Conservation (phyloP, 495 filamentous ascomycete genomes). For the Immersiella caudata region DNA sequence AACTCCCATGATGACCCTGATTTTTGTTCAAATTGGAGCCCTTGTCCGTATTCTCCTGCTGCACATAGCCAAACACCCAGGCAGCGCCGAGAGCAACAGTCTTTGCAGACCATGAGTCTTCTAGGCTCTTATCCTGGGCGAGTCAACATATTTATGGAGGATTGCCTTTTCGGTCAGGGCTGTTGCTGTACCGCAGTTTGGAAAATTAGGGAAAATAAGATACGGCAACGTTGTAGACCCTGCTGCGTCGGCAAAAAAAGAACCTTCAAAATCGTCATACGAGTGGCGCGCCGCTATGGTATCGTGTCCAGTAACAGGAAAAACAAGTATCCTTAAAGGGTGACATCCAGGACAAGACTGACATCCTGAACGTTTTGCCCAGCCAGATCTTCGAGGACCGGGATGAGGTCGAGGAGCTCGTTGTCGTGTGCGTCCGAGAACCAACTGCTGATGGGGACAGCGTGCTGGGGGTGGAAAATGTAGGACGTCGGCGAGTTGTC, state of each 20-base stretch:
- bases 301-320: neutral
- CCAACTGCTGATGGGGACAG: constrained; percentile 99
- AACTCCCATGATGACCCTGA: constrained; percentile 20
- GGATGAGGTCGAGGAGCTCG: constrained; percentile 96
- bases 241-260: constrained; percentile 31
- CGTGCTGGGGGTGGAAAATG: constrained; percentile 99
- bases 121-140: neutral
- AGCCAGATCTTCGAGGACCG: constrained; percentile 96
- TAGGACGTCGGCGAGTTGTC: constrained; percentile 99
- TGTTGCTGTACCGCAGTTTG: neutral
- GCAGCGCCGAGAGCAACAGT: neutral
- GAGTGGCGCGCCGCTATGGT: constrained; percentile 1
- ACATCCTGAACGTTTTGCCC: constrained; percentile 87
- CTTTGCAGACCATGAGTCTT: neutral
- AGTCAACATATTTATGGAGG: neutral
- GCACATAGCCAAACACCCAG: neutral
- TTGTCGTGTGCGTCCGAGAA: constrained; percentile 99
- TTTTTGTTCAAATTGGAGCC: constrained; percentile 27
- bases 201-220: neutral
- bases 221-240: neutral
- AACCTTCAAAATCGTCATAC: constrained; percentile 19
- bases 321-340: constrained; percentile 63
- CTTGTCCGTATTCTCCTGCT: constrained; percentile 14
- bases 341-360: constrained; percentile 95
- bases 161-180: neutral